phyloP scores from a whole-genome alignment of 768 basidiomycete species.

The Amanita inopinata region DNA sequence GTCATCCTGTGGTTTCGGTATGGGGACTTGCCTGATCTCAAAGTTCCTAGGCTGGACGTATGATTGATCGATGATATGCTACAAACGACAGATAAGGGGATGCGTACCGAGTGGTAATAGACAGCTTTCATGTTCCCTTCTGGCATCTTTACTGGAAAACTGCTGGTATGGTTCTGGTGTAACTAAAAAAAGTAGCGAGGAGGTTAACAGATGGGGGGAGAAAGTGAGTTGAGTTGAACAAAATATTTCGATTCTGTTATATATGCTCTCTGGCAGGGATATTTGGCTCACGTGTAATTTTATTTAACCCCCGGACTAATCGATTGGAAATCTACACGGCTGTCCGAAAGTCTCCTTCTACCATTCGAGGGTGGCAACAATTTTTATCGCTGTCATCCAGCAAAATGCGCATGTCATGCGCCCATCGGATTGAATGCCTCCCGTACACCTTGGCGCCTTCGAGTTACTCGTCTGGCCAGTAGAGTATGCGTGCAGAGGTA shows the following conservation, averaged over 20 bases:
- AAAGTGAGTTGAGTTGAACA: too few relatives aligned
- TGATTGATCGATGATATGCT: not conserved
- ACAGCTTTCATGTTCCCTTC: slow-evolving; percentile 66
- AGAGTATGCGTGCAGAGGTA: too few relatives aligned
- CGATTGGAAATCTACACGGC: not conserved
- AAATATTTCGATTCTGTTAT: too few relatives aligned
- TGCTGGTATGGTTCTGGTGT: not conserved
- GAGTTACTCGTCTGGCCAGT: too few relatives aligned
- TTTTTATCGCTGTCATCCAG: not conserved
- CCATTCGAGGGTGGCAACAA: slow-evolving; percentile 2
- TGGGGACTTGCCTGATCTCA: slow-evolving; percentile 55
- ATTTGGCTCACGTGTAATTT: not conserved
- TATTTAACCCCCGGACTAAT: not conserved
- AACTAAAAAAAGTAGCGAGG: not conserved
- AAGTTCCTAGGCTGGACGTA: slow-evolving; percentile 49
- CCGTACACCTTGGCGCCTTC: not conserved
- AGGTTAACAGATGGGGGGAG: too few relatives aligned
- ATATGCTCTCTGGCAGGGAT: not conserved
- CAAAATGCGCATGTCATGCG: too few relatives aligned
- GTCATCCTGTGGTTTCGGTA: slow-evolving; percentile 54
- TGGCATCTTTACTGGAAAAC: slow-evolving; percentile 28
- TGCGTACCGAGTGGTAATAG: slow-evolving; percentile 55
- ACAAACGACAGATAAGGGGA: slow-evolving; percentile 8
- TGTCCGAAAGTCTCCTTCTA: too few relatives aligned
- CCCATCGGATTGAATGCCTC: not conserved